phyloP scores from a whole-genome alignment of 2,329 filamentous ascomycete species.

The Geosmithia putterillii region DNA sequence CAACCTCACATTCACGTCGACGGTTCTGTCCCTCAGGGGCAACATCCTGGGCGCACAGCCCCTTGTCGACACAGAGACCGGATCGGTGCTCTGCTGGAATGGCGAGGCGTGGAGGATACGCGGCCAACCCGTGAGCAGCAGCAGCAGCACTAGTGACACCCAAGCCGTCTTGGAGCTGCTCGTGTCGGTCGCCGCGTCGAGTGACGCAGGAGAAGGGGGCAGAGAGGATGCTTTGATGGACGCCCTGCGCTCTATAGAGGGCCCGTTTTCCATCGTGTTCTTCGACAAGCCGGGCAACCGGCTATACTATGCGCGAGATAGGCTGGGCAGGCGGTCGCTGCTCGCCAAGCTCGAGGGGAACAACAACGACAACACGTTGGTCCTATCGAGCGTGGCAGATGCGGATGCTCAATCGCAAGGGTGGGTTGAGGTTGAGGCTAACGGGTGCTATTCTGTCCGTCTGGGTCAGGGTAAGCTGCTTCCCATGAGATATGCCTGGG shows the following conservation, averaged over 20 bases:
- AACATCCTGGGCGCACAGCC: constrained; percentile 61
- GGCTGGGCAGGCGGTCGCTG: constrained; percentile 75
- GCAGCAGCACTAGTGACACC: constrained; percentile 54
- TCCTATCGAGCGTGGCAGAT: constrained; percentile 61
- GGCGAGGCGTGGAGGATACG: constrained; percentile 82
- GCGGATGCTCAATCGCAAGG: constrained; percentile 24
- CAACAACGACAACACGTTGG: constrained; percentile 29
- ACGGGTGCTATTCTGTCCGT: constrained; percentile 64
- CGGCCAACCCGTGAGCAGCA: constrained; percentile 40
- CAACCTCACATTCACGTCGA: constrained; percentile 62
- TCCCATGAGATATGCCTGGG: constrained; percentile 16
- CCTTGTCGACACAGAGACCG: constrained; percentile 40
- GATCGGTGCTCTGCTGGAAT: constrained; percentile 85
- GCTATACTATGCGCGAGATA: constrained; percentile 77
- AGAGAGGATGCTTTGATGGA: constrained; percentile 45
- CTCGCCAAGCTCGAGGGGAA: constrained; percentile 37
- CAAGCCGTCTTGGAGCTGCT: constrained; percentile 54
- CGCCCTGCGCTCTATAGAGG: constrained; percentile 92
- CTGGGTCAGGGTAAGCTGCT: constrained; percentile 19
- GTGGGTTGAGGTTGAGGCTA: constrained; percentile 75
- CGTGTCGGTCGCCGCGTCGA: constrained; percentile 21
- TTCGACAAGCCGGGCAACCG: constrained; percentile 50
- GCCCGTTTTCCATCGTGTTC: no score
- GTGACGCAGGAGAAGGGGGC: constrained; percentile 4
- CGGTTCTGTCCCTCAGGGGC: constrained; percentile 83